These are phyloP conservation scores for Verbascum thapsus DNA, from an alignment of 257 asterid species.

Conservation along the genomic window DNA sequence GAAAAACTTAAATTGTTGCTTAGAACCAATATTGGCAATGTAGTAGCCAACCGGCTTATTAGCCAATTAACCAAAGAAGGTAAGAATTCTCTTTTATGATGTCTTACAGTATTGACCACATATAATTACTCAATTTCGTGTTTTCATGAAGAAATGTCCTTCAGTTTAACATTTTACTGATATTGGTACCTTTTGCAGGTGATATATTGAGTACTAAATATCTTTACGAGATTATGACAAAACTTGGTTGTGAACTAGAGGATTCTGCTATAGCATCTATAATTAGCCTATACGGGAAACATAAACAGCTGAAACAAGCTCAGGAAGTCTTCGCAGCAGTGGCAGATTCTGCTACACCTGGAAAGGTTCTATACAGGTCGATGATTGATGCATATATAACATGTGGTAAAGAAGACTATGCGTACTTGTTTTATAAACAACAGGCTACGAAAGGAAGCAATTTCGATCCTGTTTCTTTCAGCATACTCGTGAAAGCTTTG, in stretches of 20 bases:
- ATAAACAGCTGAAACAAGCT: conserved; percentile 59
- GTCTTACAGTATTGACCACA: background rate
- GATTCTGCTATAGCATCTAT: conserved; percentile 67
- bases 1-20: conserved; percentile 56
- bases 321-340: conserved; percentile 52
- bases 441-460: conserved; percentile 55
- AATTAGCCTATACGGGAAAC: conserved; percentile 69
- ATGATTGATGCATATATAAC: conserved; percentile 65
- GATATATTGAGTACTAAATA: conserved; percentile 50
- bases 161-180: conserved; percentile 23
- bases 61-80: conserved; percentile 68
- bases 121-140: background rate
- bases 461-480: conserved; percentile 79
- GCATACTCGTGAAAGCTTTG: conserved; percentile 87
- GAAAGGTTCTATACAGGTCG: conserved; percentile 46
- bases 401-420: conserved; percentile 66
- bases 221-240: conserved; percentile 61
- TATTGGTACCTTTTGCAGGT: conserved; percentile 51
- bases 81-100: conserved; percentile 32
- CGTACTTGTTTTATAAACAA: conserved; percentile 69
- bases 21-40: conserved; percentile 53
- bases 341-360: conserved; percentile 39
- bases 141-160: background rate
- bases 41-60: conserved; percentile 63
- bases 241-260: conserved; percentile 55